Percentiles rank a stretch among this genome's conserved stretches.
Conservation (phyloP, 2,329 filamentous ascomycete genomes). For the Trichoderma harzianum region DNA sequence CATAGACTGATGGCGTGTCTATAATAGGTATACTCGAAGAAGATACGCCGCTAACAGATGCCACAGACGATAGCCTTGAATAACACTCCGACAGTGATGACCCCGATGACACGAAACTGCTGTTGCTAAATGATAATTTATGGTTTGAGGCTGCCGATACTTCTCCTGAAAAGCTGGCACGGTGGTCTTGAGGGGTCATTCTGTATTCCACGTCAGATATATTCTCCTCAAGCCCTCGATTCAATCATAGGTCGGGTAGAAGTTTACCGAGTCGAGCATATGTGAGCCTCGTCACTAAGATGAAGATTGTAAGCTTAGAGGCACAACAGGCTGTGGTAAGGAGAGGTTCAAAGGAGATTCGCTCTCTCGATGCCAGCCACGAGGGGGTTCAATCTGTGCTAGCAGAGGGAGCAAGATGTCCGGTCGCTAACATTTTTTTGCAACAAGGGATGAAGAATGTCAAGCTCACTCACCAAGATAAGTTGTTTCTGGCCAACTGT, state of each 20-base stretch:
- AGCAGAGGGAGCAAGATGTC: background rate
- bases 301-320: background rate
- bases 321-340: background rate
- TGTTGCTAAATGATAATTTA: constrained; percentile 46
- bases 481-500: background rate
- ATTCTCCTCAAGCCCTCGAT: background rate
- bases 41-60: constrained; percentile 45
- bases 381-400: background rate
- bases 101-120: constrained; percentile 50
- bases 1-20: constrained; percentile 39
- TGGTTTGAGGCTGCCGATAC: constrained; percentile 22
- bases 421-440: background rate
- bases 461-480: background rate
- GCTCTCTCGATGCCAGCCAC: background rate
- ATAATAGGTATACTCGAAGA: constrained; percentile 33
- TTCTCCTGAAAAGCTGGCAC: background rate
- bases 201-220: background rate
- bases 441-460: background rate
- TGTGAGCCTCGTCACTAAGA: background rate
- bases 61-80: constrained; percentile 53
- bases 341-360: background rate
- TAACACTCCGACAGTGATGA: constrained; percentile 47
- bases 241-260: background rate
- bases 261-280: background rate
- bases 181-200: background rate